Evolutionary conservation across 192 early-diverging fungal species (phyloP).

Genomic region (Ramicandelaber brevisporus): DNA sequence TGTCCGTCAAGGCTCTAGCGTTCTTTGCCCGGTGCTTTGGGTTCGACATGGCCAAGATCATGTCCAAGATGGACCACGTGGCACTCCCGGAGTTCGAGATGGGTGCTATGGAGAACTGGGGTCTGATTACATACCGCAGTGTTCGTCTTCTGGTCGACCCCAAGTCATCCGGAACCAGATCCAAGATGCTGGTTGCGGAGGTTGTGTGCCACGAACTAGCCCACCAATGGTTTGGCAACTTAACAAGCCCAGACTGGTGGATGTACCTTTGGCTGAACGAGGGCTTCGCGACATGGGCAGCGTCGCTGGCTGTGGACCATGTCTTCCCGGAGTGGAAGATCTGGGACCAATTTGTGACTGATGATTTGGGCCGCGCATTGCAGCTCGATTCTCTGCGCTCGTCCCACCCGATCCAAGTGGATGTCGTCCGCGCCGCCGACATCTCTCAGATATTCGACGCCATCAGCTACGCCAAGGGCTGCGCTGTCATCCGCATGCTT

Average conservation of each 20-base stretch:
- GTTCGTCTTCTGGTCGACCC: slow-evolving; percentile 67
- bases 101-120: slow-evolving; percentile 96
- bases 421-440: slow-evolving; percentile 55
- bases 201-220: slow-evolving; percentile 77
- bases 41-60: slow-evolving; percentile 61
- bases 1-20: slow-evolving; percentile 49
- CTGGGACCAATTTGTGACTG: slow-evolving; percentile 65
- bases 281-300: slow-evolving; percentile 93
- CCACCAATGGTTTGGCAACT: slow-evolving; percentile 84
- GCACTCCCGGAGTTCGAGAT: slow-evolving; percentile 84
- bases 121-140: slow-evolving; percentile 75
- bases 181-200: slow-evolving; percentile 66
- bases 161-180: slow-evolving; percentile 35
- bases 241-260: slow-evolving; percentile 97
- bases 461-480: slow-evolving; percentile 76
- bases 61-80: slow-evolving; percentile 73
- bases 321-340: slow-evolving; percentile 87
- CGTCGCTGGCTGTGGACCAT: slow-evolving; percentile 62
- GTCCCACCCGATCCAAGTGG: slow-evolving; percentile 82
- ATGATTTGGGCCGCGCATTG: slow-evolving; percentile 51
- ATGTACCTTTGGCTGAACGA: slow-evolving; percentile 88
- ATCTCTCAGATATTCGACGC: slow-evolving; percentile 92
- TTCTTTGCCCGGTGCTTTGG: slow-evolving; percentile 69
- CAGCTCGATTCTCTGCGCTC: slow-evolving; percentile 58
- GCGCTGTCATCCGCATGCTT: slow-evolving; percentile 83